These are phyloP conservation scores for Irpex rosettiformis DNA, from an alignment of 1,284 basidiomycete genomes.

Conservation along the genomic window DNA sequence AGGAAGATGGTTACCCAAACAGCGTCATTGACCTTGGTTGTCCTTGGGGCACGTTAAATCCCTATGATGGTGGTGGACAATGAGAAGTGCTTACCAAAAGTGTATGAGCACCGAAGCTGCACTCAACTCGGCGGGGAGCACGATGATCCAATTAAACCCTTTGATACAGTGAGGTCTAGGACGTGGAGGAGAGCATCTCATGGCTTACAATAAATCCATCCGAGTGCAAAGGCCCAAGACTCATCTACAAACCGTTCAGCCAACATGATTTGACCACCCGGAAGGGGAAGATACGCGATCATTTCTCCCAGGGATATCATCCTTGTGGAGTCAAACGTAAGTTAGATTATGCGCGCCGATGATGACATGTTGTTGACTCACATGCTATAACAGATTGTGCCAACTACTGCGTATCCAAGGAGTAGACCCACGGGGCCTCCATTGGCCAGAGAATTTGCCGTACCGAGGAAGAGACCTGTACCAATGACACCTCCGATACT, in stretches of 20 bases:
- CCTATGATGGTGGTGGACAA: slow-evolving; percentile 1
- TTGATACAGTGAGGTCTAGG: neutral
- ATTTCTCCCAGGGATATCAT: slow-evolving; percentile 37
- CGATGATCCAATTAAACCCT: slow-evolving; percentile 69
- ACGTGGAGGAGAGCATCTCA: neutral
- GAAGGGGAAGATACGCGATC: slow-evolving; percentile 36
- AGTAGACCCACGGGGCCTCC: slow-evolving; percentile 63
- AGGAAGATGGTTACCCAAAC: slow-evolving; percentile 78
- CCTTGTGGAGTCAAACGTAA: slow-evolving; percentile 17
- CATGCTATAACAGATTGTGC: slow-evolving; percentile 55
- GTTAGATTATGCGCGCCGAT: slow-evolving; percentile 22
- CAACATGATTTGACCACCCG: slow-evolving; percentile 75
- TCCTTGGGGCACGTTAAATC: slow-evolving; percentile 19
- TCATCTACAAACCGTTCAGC: slow-evolving; percentile 80
- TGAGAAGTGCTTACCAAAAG: slow-evolving; percentile 48
- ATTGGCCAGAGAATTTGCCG: slow-evolving; percentile 47
- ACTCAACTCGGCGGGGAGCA: slow-evolving; percentile 76
- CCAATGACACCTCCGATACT: slow-evolving; percentile 61
- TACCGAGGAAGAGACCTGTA: slow-evolving; percentile 68
- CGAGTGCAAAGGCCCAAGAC: slow-evolving; percentile 79
- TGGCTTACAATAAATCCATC: slow-evolving; percentile 67
- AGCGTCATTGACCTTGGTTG: slow-evolving; percentile 52
- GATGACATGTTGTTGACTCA: slow-evolving; percentile 15
- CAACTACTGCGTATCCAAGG: slow-evolving; percentile 59
- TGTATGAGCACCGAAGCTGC: slow-evolving; percentile 78